Base-by-base conservation (phyloP, 495 filamentous ascomycete species). In the Penicillium psychrofluorescens region DNA sequence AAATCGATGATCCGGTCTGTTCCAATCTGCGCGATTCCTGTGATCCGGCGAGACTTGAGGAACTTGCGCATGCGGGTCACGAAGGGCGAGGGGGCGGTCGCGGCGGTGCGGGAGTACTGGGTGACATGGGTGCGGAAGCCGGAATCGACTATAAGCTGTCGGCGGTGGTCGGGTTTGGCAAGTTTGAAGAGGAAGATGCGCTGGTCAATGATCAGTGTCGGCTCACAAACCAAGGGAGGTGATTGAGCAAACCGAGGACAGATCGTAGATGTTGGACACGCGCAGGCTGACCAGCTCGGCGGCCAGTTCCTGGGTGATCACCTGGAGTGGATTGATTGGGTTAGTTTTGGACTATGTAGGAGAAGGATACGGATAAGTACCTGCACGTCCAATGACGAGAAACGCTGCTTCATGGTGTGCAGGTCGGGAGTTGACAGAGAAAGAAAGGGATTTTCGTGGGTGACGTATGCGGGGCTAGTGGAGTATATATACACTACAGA, bases 51-150 rank as follows among this genome's bases (percentile, higher is more conserved):
- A 6, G 91, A 91, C 55, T 89, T 87, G 35, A 98, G 75, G 61
- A 71, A 83, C 68, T 96, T 96, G 49, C 92, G 84, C 35, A 98
- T 62, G 40, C 83, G 78, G 16, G 80, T 68, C 35, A 95, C 88
- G 64, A 98, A 98, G 44, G 73, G 66, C 28, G 87, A 91, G 8
- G 90, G 92, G 0, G 84, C 78, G 7, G 86, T 74, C 7, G 91
- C 85, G 5, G 92, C 90, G 11, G 85, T 80, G 43, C 92, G 85
- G 33, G 83, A 81, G 71, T 91, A 98, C 51, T 80, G 78, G 4
- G 91, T 96, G 45, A 96, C 74, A 63, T 98, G 92, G 64, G 87
- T 91, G 60, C 92, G 89, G 67, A 98, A 98, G 35, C 92, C 92
- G 9, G 88, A 90, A 57, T 98, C 92, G 56, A 98, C 78, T 36